phyloP scores from a whole-genome alignment of 2,329 filamentous ascomycete genomes.

The Chaetomium strumarium region DNA sequence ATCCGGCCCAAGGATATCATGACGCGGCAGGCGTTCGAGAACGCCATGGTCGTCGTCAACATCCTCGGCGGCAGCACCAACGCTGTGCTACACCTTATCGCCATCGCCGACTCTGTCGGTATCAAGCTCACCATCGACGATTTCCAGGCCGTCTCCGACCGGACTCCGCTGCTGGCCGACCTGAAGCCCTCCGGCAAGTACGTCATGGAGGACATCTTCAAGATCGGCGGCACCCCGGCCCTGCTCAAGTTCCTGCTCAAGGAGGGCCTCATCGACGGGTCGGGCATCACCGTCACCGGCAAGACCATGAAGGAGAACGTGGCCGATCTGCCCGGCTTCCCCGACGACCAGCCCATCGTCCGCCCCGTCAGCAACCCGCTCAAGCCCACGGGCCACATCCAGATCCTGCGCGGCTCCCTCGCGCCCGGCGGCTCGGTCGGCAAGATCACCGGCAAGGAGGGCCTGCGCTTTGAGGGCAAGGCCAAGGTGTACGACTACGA shows the following conservation, averaged over 20 bases:
- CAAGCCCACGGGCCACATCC: constrained; percentile 80
- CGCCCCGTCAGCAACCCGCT: constrained; percentile 75
- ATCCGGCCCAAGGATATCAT: constrained; percentile 73
- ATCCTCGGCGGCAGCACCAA: constrained; percentile 82
- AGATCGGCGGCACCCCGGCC: constrained; percentile 79
- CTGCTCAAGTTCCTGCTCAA: constrained; percentile 84
- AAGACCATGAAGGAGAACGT: constrained; percentile 88
- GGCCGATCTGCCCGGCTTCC: constrained; percentile 65
- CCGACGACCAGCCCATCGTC: constrained; percentile 74
- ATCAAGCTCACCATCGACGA: constrained; percentile 80
- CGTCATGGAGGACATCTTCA: constrained; percentile 77
- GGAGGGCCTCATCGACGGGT: constrained; percentile 74
- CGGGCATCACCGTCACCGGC: constrained; percentile 77
- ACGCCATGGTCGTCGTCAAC: constrained; percentile 78
- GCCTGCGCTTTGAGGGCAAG: constrained; percentile 72
- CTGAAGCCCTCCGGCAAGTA: constrained; percentile 83
- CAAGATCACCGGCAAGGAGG: constrained; percentile 93
- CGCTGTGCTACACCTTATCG: constrained; percentile 77
- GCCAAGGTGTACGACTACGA: constrained; percentile 83
- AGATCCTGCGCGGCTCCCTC: constrained; percentile 79
- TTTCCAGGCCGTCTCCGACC: constrained; percentile 76
- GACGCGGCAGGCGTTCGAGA: constrained; percentile 74
- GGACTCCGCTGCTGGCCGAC: constrained; percentile 73
- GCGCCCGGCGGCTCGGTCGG: constrained; percentile 83
- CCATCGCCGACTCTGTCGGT: constrained; percentile 75